phyloP scores from a whole-genome alignment of 2,329 filamentous ascomycete genomes.

The Cladosporium sp. region DNA sequence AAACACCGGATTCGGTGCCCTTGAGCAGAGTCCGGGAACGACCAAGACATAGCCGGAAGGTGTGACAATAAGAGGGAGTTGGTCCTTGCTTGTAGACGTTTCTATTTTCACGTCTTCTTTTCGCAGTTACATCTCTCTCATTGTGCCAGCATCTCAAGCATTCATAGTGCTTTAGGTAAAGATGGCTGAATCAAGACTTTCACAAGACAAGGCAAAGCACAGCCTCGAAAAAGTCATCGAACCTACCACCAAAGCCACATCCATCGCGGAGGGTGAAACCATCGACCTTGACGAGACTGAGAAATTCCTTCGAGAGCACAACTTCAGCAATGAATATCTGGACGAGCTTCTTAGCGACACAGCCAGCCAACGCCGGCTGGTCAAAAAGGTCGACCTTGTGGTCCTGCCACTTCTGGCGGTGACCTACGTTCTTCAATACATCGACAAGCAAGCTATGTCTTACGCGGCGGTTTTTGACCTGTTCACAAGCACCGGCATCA shows the following conservation, averaged over 20 bases:
- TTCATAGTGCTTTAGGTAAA: background rate
- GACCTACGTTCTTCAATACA: slow-evolving; percentile 44
- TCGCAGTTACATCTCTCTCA: too few relatives aligned
- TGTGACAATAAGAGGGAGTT: too few relatives aligned
- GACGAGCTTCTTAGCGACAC: slow-evolving; percentile 42
- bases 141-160: too few relatives aligned
- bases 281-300: slow-evolving; percentile 44
- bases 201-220: slow-evolving; percentile 1
- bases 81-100: too few relatives aligned
- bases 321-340: slow-evolving; percentile 38
- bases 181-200: background rate
- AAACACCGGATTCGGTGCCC: background rate
- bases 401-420: slow-evolving; percentile 48
- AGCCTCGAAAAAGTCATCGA: slow-evolving; percentile 8
- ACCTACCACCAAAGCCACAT: slow-evolving; percentile 3
- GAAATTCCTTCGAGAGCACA: slow-evolving; percentile 45
- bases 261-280: slow-evolving; percentile 26
- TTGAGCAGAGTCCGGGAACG: too few relatives aligned
- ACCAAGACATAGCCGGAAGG: too few relatives aligned
- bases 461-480: slow-evolving; percentile 54
- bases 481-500: slow-evolving; percentile 44
- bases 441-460: slow-evolving; percentile 45
- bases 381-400: slow-evolving; percentile 45
- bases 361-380: slow-evolving; percentile 26
- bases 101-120: too few relatives aligned